Evolutionary conservation across 164 flowering plant genomes (phyloP), one percentile per base, ranked within the genome.

Genomic region (Paratinospora sagittata): DNA sequence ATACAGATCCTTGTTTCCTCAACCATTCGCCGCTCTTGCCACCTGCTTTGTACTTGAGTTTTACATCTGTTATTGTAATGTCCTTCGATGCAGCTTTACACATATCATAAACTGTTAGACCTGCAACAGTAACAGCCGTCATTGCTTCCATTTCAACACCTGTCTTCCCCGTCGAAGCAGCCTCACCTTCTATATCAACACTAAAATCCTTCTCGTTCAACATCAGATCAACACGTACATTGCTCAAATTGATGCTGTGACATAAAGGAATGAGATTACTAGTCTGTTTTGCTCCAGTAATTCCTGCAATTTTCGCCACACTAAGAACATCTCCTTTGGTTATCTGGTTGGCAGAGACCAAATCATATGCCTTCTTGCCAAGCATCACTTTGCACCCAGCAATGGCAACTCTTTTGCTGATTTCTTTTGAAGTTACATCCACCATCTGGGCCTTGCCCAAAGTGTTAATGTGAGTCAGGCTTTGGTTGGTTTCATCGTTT

Each of bases 131-230:
- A 23, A 89, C 97, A 7, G 98, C 99, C 8, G 97, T 93, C 92
- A 93, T 63, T 27, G 99, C 98, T 81, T 96, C 99, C 99, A 91
- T 93, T 73, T 93, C 99, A 39, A 93, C 97, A 58, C 98, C 96
- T 3, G 99, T 91, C 76, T 86, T 92, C 47, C 92, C 98, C 0
- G 87, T 85, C 10, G 86, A 82, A 19, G 87, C 84, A 67, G 95
- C 97, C 78, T 88, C 92, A 30, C 96, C 97, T 84, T 87, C 88
- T 43, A 93, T 87, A 26, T 85, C 87, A 57, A 93, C 87, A 68
- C 96, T 86, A 34, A 65, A 82, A 72, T 90, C 90, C 63, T 78
- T 70, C 34, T 83, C 80, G 62, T 86, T 91, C 78, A 93, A 70
- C 24, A 33, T 80, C 69, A 93, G 76, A 77, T 90, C 87, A 34